phyloP scores from a whole-genome alignment of 2,329 filamentous ascomycete genomes.

The Cadophora gregata region DNA sequence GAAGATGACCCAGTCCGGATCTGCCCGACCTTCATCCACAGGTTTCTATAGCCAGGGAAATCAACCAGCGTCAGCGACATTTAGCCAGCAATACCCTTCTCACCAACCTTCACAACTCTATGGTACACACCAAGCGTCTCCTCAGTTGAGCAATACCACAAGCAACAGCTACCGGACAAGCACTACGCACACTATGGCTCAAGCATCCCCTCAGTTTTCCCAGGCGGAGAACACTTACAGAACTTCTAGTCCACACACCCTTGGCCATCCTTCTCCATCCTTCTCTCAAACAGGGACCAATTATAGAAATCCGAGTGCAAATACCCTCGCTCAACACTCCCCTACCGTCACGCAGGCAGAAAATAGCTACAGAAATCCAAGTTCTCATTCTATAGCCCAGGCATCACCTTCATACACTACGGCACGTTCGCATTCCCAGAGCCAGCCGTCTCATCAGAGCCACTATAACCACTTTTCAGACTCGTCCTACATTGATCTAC shows the following conservation, averaged over 20 bases:
- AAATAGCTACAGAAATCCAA: slow-evolving; percentile 36
- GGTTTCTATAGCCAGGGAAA: slow-evolving; percentile 40
- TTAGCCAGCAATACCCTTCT: slow-evolving; percentile 42
- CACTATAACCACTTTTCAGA: slow-evolving; percentile 41
- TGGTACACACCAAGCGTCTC: slow-evolving; percentile 39
- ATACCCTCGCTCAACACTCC: slow-evolving; percentile 37
- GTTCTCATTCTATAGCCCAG: slow-evolving; percentile 38
- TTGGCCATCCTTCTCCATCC: slow-evolving; percentile 41
- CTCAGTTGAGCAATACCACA: slow-evolving; percentile 40
- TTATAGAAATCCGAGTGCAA: slow-evolving; percentile 33
- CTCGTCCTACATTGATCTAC: slow-evolving; percentile 42
- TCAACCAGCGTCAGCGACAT: slow-evolving; percentile 31
- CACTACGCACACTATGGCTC: slow-evolving; percentile 37
- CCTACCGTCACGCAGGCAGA: slow-evolving; percentile 37
- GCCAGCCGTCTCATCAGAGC: slow-evolving; percentile 40
- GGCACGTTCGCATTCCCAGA: slow-evolving; percentile 35
- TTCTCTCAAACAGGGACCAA: slow-evolving; percentile 39
- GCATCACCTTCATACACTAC: slow-evolving; percentile 35
- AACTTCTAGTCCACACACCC: slow-evolving; percentile 41
- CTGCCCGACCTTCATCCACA: slow-evolving; percentile 37
- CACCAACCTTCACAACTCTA: slow-evolving; percentile 43
- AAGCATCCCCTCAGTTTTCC: slow-evolving; percentile 42
- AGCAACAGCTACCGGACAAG: slow-evolving; percentile 38
- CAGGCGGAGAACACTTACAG: slow-evolving; percentile 41
- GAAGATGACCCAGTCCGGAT: slow-evolving; percentile 34